These are phyloP conservation scores for Russula sp. DNA, from an alignment of 768 basidiomycete genomes.

Conservation along the genomic window DNA sequence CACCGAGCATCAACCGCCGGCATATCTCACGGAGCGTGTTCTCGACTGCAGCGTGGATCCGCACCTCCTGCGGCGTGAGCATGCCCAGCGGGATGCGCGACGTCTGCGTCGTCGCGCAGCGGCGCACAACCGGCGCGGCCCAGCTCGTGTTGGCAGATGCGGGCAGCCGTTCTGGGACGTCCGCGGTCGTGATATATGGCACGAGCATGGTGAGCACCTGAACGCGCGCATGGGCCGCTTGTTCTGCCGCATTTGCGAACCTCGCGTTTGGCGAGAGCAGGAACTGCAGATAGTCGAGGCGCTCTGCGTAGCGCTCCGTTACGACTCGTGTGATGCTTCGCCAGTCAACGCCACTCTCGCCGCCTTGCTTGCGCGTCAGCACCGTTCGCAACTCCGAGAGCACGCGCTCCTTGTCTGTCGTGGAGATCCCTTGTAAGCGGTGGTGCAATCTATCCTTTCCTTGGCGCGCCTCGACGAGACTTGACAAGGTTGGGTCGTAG, in stretches of 20 bases:
- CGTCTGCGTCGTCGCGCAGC: conserved; percentile 21
- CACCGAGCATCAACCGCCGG: conserved; percentile 18
- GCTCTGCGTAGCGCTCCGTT: conserved; percentile 36
- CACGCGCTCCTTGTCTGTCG: conserved; percentile 28
- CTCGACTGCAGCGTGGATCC: conserved; percentile 16
- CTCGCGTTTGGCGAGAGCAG: conserved; percentile 29
- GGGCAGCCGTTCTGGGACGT: conserved; percentile 3
- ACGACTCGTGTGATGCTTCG: conserved; percentile 34
- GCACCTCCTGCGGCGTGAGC: conserved; percentile 20
- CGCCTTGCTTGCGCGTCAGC: conserved; percentile 22
- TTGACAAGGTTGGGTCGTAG: too few species aligned
- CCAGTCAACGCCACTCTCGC: conserved; percentile 40
- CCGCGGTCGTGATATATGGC: conserved; percentile 28
- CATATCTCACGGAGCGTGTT: conserved; percentile 20
- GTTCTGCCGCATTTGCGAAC: neutral
- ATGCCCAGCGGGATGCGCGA: conserved; percentile 8
- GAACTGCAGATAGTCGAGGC: conserved; percentile 39
- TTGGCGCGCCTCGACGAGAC: too few species aligned
- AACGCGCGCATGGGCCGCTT: conserved; percentile 1
- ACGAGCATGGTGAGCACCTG: conserved; percentile 24
- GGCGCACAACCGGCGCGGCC: conserved; percentile 16
- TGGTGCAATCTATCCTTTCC: conserved; percentile 34
- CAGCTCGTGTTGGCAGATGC: conserved; percentile 7
- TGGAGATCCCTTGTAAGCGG: conserved; percentile 32
- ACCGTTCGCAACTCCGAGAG: conserved; percentile 28